A percentile compares a stretch with the other conserved stretches of the same genome.
Evolutionary conservation across 208 protist species (phyloP).

Genomic region (Balamuthia mandrillaris): DNA sequence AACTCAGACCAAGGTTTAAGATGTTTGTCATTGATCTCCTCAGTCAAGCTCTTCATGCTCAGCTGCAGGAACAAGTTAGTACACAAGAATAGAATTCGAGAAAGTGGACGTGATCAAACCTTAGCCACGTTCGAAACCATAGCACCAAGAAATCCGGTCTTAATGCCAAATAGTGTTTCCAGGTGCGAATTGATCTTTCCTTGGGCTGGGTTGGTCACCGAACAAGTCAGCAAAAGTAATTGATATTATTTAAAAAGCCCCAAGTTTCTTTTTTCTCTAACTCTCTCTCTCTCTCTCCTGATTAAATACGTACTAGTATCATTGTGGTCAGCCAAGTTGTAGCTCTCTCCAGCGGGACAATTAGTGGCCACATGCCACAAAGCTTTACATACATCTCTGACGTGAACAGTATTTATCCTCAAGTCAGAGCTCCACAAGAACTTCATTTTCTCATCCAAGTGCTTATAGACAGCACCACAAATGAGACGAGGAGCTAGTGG

Average conservation of each 20-base stretch:
- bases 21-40: slow-evolving; percentile 84
- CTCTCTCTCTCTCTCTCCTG: too few relatives aligned
- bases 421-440: slow-evolving; percentile 74
- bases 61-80: background rate
- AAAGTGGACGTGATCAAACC: background rate
- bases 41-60: slow-evolving; percentile 61
- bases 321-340: slow-evolving; percentile 85
- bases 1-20: slow-evolving; percentile 82
- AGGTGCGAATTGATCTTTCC: slow-evolving; percentile 78
- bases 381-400: slow-evolving; percentile 79
- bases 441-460: slow-evolving; percentile 80
- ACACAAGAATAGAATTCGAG: background rate
- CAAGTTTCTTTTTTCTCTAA: too few relatives aligned
- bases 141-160: slow-evolving; percentile 75
- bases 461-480: slow-evolving; percentile 82
- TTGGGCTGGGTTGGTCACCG: slow-evolving; percentile 49
- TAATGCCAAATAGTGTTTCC: slow-evolving; percentile 79
- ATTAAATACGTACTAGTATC: slow-evolving; percentile 71
- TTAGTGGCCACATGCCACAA: slow-evolving; percentile 71
- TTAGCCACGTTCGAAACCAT: slow-evolving; percentile 74
- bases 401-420: slow-evolving; percentile 87
- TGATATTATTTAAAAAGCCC: background rate
- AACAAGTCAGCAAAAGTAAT: background rate
- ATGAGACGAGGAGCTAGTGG: slow-evolving; percentile 76
- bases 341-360: slow-evolving; percentile 67